Conservation (phyloP, 345 rosid species). For the Salix suchowensis region DNA sequence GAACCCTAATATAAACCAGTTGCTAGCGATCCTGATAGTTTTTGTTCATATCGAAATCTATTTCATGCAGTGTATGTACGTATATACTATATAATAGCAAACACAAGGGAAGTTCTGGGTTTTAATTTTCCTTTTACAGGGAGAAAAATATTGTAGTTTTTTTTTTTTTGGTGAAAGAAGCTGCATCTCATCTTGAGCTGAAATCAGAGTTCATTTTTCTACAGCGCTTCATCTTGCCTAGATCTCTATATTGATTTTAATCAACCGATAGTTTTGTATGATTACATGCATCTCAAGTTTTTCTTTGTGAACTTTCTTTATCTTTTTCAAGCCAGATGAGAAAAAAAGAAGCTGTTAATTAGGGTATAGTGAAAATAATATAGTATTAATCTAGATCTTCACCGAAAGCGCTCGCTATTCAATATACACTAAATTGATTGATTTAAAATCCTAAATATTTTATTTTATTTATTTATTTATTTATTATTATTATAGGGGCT, state of each 20-base stretch:
- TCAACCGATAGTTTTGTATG: background rate
- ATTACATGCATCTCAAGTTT: background rate
- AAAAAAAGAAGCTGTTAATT: background rate
- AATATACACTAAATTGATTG: background rate
- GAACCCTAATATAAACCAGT: slow-evolving; percentile 16
- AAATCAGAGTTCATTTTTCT: background rate
- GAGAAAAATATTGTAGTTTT: background rate
- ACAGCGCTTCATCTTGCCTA: background rate
- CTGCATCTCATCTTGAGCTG: background rate
- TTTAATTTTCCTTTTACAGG: background rate
- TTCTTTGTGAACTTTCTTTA: background rate
- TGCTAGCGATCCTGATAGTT: background rate
- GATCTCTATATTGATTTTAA: background rate
- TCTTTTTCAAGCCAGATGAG: background rate
- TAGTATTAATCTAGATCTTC: background rate
- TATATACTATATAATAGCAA: background rate
- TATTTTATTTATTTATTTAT: background rate
- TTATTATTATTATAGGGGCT: too few relatives aligned
- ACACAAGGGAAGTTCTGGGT: background rate
- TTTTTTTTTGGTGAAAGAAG: background rate
- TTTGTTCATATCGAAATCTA: background rate
- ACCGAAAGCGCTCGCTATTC: background rate
- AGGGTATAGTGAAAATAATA: background rate
- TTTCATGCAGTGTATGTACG: background rate
- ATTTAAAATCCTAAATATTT: background rate